These are phyloP conservation scores for Dittrichia graveolens DNA, from an alignment of 129 eudicot species.

Conservation along the genomic window DNA sequence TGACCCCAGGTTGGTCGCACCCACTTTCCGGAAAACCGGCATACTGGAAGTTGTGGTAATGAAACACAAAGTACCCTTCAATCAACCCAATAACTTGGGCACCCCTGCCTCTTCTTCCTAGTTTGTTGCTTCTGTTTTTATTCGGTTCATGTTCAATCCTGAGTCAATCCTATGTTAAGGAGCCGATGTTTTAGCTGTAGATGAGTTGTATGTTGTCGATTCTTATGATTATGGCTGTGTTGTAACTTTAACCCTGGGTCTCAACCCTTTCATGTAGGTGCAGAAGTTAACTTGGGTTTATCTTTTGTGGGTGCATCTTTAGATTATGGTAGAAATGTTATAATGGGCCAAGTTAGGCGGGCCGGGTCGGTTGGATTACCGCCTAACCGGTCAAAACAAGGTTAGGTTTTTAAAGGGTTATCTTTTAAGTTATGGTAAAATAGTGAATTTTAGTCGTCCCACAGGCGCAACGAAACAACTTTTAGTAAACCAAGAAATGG, in stretches of 20 bases:
- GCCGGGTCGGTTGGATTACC: background rate
- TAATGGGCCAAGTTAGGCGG: background rate
- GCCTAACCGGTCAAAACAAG: too few relatives aligned
- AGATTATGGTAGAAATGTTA: slow-evolving; percentile 15
- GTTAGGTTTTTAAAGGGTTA: background rate
- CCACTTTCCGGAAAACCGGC: slow-evolving; percentile 47
- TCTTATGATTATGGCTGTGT: slow-evolving; percentile 9
- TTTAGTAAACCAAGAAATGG: background rate
- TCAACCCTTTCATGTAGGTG: slow-evolving; percentile 1
- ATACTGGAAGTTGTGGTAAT: slow-evolving; percentile 61
- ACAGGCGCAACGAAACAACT: background rate
- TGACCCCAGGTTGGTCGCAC: slow-evolving; percentile 55
- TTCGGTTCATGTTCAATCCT: slow-evolving; percentile 6
- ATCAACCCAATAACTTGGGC: slow-evolving; percentile 29
- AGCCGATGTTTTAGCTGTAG: slow-evolving; percentile 22
- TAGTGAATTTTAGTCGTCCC: slow-evolving; percentile 11
- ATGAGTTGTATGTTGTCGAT: slow-evolving; percentile 16
- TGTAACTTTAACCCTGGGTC: slow-evolving; percentile 9
- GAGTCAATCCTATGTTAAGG: slow-evolving; percentile 9
- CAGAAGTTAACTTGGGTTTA: slow-evolving; percentile 21
- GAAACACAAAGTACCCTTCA: slow-evolving; percentile 43
- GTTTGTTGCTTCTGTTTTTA: slow-evolving; percentile 22
- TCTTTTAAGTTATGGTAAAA: too few relatives aligned
- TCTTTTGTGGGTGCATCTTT: slow-evolving; percentile 1
- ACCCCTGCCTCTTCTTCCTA: slow-evolving; percentile 29